Evolutionary conservation across 1,284 basidiomycete genomes (phyloP).

Genomic region (Somion occarium): DNA sequence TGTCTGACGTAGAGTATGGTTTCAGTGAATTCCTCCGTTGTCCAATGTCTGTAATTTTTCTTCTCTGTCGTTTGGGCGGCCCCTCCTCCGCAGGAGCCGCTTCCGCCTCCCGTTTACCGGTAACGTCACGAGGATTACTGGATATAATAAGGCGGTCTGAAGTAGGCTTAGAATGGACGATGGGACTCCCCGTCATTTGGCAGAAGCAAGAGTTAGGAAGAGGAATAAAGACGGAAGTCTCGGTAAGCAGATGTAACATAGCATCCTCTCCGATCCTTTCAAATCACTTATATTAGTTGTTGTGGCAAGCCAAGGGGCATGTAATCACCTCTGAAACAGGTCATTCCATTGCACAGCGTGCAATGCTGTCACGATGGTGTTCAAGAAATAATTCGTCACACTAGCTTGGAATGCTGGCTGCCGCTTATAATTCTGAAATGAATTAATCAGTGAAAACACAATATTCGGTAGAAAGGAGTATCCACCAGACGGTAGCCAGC

Average conservation of each 20-base stretch:
- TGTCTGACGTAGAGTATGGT: no score
- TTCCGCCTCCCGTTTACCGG: constrained; percentile 2
- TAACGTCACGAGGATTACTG: not conserved
- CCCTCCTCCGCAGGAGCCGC: no score
- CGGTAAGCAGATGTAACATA: constrained; percentile 70
- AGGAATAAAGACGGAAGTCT: constrained; percentile 67
- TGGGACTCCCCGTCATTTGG: constrained; percentile 70
- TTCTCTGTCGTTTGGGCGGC: not conserved
- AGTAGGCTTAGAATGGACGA: constrained; percentile 44
- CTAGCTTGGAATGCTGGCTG: not conserved
- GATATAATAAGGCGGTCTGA: constrained; percentile 31
- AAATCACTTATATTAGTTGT: not conserved
- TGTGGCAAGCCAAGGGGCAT: not conserved
- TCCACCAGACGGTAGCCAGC: constrained; percentile 59
- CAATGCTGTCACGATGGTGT: constrained; percentile 69
- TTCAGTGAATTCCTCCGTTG: not conserved
- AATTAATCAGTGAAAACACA: not conserved
- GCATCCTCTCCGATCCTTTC: constrained; percentile 64
- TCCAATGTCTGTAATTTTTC: not conserved
- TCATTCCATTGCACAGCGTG: constrained; percentile 63
- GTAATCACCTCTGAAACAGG: constrained; percentile 57
- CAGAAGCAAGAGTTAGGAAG: constrained; percentile 78
- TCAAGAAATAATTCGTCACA: constrained; percentile 61
- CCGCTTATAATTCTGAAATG: not conserved
- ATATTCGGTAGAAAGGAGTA: not conserved